A percentile compares a stretch with the other conserved stretches of the same genome.
Evolutionary conservation across 352 stramenopile genomes (phyloP).

Genomic region (Phytopythium oedochilum): DNA sequence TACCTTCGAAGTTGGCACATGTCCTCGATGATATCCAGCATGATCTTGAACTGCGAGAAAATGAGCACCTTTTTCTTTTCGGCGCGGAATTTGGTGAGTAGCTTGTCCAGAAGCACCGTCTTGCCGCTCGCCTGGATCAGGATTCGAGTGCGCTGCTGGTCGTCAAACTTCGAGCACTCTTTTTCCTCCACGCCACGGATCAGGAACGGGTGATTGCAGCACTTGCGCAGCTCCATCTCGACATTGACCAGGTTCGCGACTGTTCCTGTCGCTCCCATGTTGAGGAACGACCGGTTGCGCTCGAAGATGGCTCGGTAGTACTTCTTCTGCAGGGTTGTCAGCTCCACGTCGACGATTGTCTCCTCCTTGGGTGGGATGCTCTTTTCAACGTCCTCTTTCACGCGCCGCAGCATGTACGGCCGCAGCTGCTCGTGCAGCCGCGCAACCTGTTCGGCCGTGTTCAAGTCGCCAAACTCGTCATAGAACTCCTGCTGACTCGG

Average conservation of each 20-base stretch:
- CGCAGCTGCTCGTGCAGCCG: constrained; percentile 95
- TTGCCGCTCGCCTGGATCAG: constrained; percentile 91
- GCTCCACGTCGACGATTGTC: constrained; percentile 99
- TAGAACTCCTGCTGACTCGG: constrained; percentile 94
- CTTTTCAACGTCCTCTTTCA: constrained; percentile 99
- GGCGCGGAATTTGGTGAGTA: constrained; percentile 95
- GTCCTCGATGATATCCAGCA: constrained; percentile 96
- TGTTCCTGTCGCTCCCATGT: constrained; percentile 83
- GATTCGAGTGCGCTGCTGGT: constrained; percentile 64
- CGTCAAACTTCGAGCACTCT: constrained; percentile 84
- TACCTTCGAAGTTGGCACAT: constrained; percentile 79
- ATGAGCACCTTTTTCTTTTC: constrained; percentile 99
- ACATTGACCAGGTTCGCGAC: constrained; percentile 98
- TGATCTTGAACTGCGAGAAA: constrained; percentile 99
- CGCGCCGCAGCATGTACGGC: constrained; percentile 97
- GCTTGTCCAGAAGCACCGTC: constrained; percentile 99
- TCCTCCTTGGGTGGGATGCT: constrained; percentile 99
- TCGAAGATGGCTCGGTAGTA: constrained; percentile 98
- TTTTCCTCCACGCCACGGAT: constrained; percentile 97
- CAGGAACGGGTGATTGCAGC: constrained; percentile 99
- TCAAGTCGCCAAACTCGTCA: constrained; percentile 95
- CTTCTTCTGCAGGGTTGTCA: constrained; percentile 99
- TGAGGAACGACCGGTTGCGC: constrained; percentile 93
- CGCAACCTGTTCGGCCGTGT: constrained; percentile 94
- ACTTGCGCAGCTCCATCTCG: constrained; percentile 99